phyloP scores from a whole-genome alignment of 805 yeast species.

The Hanseniaspora vineae region DNA sequence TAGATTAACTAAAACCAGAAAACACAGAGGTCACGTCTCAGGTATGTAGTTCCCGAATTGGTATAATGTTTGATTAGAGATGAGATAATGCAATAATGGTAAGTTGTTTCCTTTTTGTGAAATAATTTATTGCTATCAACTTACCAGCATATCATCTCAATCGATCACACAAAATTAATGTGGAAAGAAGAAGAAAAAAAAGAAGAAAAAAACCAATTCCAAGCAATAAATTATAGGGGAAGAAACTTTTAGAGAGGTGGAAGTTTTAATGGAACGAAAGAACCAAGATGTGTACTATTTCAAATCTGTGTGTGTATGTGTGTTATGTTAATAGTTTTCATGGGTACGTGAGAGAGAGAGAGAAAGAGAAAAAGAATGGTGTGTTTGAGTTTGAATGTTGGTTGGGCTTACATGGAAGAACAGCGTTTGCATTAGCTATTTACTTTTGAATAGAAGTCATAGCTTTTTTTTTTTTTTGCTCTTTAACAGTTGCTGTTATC shows the following conservation, averaged over 20 bases:
- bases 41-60: conserved; percentile 47
- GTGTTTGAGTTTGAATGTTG: neutral
- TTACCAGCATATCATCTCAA: too few relatives aligned
- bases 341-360: neutral
- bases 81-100: neutral
- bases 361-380: neutral
- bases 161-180: too few relatives aligned
- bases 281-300: conserved; percentile 20
- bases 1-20: conserved; percentile 98
- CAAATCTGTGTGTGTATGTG: neutral
- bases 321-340: neutral
- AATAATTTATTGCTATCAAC: neutral
- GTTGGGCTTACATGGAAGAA: neutral
- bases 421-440: neutral
- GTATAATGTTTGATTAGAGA: neutral
- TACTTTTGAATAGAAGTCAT: too few relatives aligned
- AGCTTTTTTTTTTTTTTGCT: too few relatives aligned
- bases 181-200: neutral
- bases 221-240: too few relatives aligned
- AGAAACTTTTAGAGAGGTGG: neutral
- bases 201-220: neutral
- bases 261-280: conserved; percentile 29
- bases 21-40: conserved; percentile 99
- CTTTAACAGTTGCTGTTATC: too few relatives aligned
- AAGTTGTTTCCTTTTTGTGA: neutral